Percentiles rank a stretch among this genome's conserved stretches.
Conservation (phyloP, 1,284 basidiomycete genomes). For the Amylostereum areolatum region DNA sequence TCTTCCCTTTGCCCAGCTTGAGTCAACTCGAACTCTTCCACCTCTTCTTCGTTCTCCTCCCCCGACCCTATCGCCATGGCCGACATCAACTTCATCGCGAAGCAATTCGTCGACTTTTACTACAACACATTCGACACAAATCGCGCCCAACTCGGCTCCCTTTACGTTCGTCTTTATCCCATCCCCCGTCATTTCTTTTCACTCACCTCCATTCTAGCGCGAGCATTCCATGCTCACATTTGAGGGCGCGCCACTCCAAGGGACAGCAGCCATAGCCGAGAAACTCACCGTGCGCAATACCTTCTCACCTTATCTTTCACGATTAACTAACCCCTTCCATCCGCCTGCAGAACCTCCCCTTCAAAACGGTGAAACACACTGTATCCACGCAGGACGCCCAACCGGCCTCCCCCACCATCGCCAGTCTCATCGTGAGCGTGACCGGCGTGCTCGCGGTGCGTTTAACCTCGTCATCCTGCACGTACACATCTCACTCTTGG, state of each 20-base stretch:
- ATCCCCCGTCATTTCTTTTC: conserved; percentile 5
- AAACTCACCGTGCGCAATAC: conserved; percentile 65
- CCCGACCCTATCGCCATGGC: conserved; percentile 43
- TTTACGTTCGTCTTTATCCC: conserved; percentile 61
- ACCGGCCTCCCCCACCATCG: conserved; percentile 62
- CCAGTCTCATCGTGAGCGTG: conserved; percentile 80
- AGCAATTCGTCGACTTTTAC: conserved; percentile 73
- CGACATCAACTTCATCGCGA: conserved; percentile 60
- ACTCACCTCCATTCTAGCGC: conserved; percentile 45
- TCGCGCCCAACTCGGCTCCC: conserved; percentile 44
- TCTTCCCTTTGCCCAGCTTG: conserved; percentile 15
- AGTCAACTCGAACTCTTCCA: conserved; percentile 9
- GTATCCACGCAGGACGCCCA: conserved; percentile 87
- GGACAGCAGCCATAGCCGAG: conserved; percentile 59
- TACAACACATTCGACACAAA: conserved; percentile 66
- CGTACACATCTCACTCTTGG: background rate
- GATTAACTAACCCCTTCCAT: background rate
- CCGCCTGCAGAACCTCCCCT: conserved; percentile 64
- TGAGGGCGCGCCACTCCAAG: conserved; percentile 66
- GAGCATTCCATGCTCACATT: conserved; percentile 85
- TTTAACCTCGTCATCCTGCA: conserved; percentile 6
- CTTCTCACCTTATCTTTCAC: background rate
- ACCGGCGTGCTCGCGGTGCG: conserved; percentile 79
- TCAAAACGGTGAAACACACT: conserved; percentile 78
- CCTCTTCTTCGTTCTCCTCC: conserved; percentile 11